Evolutionary conservation across 139 green algal species (phyloP).

Genomic region (Chlorella sorokiniana): DNA sequence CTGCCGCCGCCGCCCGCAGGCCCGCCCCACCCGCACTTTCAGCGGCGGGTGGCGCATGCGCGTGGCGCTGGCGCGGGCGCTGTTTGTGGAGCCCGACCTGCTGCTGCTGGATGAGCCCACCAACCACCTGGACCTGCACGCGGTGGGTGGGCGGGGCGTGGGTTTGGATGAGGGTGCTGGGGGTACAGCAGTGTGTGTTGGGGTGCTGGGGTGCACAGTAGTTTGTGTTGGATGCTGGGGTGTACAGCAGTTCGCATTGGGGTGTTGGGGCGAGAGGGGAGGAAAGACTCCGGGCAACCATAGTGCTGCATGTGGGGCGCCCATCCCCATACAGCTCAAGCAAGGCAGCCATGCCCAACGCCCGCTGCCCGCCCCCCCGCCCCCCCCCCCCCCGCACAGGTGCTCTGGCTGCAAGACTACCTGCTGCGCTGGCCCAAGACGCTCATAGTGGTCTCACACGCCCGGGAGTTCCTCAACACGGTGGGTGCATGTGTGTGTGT

Average conservation of each 20-base stretch:
- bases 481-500: too few species aligned
- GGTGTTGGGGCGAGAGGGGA: too few species aligned
- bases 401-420: slow-evolving; percentile 83
- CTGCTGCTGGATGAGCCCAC: slow-evolving; percentile 77
- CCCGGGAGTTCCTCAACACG: slow-evolving; percentile 86
- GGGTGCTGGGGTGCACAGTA: too few species aligned
- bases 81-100: slow-evolving; percentile 73
- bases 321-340: not conserved
- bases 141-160: slow-evolving; percentile 52
- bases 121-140: slow-evolving; percentile 79
- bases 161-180: not conserved
- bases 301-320: too few species aligned
- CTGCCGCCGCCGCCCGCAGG: slow-evolving; percentile 19
- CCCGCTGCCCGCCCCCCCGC: not conserved
- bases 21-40: slow-evolving; percentile 72
- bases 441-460: slow-evolving; percentile 86
- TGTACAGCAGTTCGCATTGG: too few species aligned
- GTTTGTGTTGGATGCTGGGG: too few species aligned
- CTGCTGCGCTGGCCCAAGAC: slow-evolving; percentile 73
- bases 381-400: not conserved
- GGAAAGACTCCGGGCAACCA: too few species aligned
- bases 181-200: too few species aligned
- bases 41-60: slow-evolving; percentile 84
- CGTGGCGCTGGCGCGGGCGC: slow-evolving; percentile 80
- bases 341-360: not conserved